Evolutionary conservation across 179 eudicot species (phyloP).

Genomic region (Heliamphora pulchella): DNA sequence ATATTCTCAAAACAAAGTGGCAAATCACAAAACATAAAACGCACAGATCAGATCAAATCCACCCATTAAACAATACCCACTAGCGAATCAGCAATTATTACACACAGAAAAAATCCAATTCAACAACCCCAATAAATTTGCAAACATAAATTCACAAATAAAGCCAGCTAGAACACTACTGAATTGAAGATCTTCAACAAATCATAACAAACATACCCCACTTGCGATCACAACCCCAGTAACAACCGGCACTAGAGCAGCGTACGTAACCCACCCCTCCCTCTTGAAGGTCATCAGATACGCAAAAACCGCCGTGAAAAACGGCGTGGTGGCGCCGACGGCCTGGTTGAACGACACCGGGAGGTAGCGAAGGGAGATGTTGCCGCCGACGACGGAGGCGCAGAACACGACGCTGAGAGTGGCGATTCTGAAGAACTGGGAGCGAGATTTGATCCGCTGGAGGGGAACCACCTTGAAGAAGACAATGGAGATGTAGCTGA

Average conservation of each 20-base stretch:
- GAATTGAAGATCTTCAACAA: not conserved
- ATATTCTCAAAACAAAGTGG: not conserved
- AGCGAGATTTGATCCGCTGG: constrained; percentile 59
- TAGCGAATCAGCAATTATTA: not conserved
- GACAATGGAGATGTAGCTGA: constrained; percentile 75
- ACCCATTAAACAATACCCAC: constrained; percentile 9
- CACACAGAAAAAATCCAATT: not conserved
- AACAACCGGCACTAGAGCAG: constrained; percentile 80
- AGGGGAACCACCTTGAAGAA: constrained; percentile 57
- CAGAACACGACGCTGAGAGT: constrained; percentile 78
- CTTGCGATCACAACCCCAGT: constrained; percentile 92
- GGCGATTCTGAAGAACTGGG: constrained; percentile 58
- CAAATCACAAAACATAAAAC: not conserved
- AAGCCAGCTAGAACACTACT: not conserved
- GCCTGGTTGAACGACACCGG: constrained; percentile 96
- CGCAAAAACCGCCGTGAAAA: constrained; percentile 89
- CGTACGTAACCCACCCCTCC: constrained; percentile 79
- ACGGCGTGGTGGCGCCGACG: constrained; percentile 93
- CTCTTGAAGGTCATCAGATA: constrained; percentile 72
- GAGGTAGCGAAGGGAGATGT: constrained; percentile 59
- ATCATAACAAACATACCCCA: constrained; percentile 53
- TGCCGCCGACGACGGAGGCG: constrained; percentile 87
- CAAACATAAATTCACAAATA: constrained; percentile 1
- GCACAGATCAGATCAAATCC: constrained; percentile 2
- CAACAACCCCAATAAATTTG: not conserved